Evolutionary conservation across 805 yeast species (phyloP).

Genomic region (Saturnispora saitoi): DNA sequence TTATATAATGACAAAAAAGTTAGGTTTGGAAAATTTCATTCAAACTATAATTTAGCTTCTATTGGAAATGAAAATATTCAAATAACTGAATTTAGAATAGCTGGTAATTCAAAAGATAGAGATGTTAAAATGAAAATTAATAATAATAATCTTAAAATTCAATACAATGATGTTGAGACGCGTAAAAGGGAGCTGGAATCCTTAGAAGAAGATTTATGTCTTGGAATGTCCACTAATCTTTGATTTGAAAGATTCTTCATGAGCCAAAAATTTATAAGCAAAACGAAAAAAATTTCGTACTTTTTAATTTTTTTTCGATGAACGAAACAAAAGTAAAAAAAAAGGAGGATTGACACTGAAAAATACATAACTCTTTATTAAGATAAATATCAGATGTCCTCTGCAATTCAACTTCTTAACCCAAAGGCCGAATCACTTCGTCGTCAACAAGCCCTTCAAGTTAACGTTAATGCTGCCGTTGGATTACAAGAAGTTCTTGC

Average conservation of each 20-base stretch:
- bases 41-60: background rate
- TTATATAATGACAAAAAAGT: constrained; percentile 20
- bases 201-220: background rate
- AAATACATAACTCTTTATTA: background rate
- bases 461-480: constrained; percentile 92
- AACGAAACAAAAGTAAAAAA: background rate
- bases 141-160: background rate
- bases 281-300: background rate
- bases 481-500: constrained; percentile 90
- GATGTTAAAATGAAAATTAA: background rate
- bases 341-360: background rate
- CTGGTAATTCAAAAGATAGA: constrained; percentile 1
- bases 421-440: constrained; percentile 98
- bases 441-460: constrained; percentile 91
- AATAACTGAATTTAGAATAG: constrained; percentile 1
- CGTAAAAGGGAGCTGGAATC: background rate
- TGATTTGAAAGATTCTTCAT: background rate
- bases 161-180: background rate
- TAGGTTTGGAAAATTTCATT: constrained; percentile 17
- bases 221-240: constrained; percentile 1
- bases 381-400: constrained; percentile 28
- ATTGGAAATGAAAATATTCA: background rate
- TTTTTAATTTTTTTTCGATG: background rate
- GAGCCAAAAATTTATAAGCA: background rate
- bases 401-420: constrained; percentile 77